Conservation (phyloP, 75 land plant species). For the Cryptomeria japonica region DNA sequence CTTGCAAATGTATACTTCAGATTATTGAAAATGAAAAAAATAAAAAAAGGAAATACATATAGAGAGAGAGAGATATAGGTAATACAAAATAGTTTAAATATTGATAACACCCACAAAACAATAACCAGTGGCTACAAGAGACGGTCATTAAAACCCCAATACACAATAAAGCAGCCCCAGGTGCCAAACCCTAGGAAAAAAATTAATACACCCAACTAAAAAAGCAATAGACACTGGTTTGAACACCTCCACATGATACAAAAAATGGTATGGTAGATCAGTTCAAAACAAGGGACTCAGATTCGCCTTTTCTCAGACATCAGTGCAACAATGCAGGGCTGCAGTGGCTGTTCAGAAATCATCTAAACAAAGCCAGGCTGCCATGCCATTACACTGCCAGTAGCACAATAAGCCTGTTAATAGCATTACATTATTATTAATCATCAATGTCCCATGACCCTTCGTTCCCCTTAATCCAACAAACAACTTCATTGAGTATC, state of each 20-base stretch:
- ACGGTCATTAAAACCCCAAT: too few relatives aligned
- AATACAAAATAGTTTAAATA: too few relatives aligned
- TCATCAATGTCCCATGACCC: neutral
- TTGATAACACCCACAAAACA: too few relatives aligned
- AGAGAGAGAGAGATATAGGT: too few relatives aligned
- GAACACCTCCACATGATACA: too few relatives aligned
- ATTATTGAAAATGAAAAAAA: too few relatives aligned
- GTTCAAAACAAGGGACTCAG: neutral
- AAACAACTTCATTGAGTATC: neutral
- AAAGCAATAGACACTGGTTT: neutral
- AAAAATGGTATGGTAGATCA: too few relatives aligned
- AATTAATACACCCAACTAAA: neutral
- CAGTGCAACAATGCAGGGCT: neutral
- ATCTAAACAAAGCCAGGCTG: neutral
- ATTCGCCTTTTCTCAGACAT: conserved; percentile 1
- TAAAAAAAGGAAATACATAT: too few relatives aligned
- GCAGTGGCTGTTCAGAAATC: neutral
- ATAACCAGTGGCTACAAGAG: too few relatives aligned
- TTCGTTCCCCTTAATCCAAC: neutral
- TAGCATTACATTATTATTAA: neutral
- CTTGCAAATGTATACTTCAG: too few relatives aligned
- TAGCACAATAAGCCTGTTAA: neutral
- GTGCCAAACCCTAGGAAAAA: neutral
- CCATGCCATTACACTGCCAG: neutral
- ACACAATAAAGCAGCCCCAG: too few relatives aligned